Percentiles rank a stretch among this genome's conserved stretches.
Conservation (phyloP, 2,329 filamentous ascomycete genomes). For the Sporothrix mexicana region DNA sequence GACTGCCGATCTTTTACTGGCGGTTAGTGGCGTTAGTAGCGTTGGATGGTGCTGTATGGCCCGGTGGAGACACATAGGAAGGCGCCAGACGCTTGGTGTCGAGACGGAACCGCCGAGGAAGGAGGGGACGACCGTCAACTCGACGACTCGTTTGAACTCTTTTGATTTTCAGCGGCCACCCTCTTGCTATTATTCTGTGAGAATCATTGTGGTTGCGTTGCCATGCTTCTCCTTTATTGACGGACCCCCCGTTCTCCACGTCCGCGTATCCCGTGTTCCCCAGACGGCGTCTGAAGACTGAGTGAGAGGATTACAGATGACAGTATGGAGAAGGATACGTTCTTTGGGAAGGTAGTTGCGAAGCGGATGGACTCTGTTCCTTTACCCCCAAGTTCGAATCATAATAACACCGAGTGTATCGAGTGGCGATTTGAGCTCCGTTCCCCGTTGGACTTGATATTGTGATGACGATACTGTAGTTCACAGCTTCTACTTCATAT, state of each 20-base stretch:
- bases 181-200: no score
- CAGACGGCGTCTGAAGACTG: constrained; percentile 1
- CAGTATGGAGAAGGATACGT: neutral
- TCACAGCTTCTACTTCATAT: constrained; percentile 5
- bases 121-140: neutral
- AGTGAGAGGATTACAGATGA: neutral
- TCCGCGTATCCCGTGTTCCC: neutral
- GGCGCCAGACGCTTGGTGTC: neutral
- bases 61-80: constrained; percentile 5
- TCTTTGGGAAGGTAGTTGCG: neutral
- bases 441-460: neutral
- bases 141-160: neutral
- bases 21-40: no score
- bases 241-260: constrained; percentile 9
- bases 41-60: neutral
- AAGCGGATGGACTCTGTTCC: neutral
- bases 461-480: neutral
- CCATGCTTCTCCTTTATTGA: neutral
- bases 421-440: constrained; percentile 6
- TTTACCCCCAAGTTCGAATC: no score
- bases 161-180: neutral
- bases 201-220: neutral
- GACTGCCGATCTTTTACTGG: neutral
- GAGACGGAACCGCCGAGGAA: constrained; percentile 16
- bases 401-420: neutral